These are phyloP conservation scores for Otatea glauca DNA, from an alignment of 176 grass and related monocot genomes.

Conservation along the genomic window DNA sequence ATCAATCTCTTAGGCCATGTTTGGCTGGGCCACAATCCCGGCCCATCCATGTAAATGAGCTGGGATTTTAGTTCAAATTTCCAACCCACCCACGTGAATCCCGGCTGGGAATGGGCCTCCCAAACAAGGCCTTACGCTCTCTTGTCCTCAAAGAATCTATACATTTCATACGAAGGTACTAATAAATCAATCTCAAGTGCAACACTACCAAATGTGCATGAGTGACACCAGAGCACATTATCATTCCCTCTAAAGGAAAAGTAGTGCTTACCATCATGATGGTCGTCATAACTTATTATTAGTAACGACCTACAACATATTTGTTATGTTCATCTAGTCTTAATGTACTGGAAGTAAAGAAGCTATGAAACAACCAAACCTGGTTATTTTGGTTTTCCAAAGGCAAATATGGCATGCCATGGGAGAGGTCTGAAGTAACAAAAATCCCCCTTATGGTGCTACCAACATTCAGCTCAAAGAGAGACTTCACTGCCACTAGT, in stretches of 20 bases:
- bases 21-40: too few relatives aligned
- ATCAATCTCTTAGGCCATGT: neutral
- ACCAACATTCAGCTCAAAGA: constrained; percentile 83
- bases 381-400: constrained; percentile 77
- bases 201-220: neutral
- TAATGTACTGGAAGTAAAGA: constrained; percentile 27
- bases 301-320: neutral
- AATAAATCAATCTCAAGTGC: constrained; percentile 18
- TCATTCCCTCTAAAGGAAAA: neutral
- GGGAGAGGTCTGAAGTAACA: constrained; percentile 71
- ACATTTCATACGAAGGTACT: neutral
- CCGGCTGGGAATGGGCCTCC: too few relatives aligned
- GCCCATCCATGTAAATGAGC: too few relatives aligned
- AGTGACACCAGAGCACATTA: neutral
- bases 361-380: constrained; percentile 52
- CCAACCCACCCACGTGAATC: too few relatives aligned
- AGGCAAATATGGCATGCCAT: constrained; percentile 65
- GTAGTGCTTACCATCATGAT: neutral
- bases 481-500: constrained; percentile 79
- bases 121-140: neutral
- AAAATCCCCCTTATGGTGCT: constrained; percentile 78
- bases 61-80: too few relatives aligned
- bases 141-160: neutral
- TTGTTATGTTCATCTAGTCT: neutral
- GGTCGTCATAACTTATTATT: neutral